phyloP scores from a whole-genome alignment of 1,284 basidiomycete species.

The Naganishia liquefaciens region DNA sequence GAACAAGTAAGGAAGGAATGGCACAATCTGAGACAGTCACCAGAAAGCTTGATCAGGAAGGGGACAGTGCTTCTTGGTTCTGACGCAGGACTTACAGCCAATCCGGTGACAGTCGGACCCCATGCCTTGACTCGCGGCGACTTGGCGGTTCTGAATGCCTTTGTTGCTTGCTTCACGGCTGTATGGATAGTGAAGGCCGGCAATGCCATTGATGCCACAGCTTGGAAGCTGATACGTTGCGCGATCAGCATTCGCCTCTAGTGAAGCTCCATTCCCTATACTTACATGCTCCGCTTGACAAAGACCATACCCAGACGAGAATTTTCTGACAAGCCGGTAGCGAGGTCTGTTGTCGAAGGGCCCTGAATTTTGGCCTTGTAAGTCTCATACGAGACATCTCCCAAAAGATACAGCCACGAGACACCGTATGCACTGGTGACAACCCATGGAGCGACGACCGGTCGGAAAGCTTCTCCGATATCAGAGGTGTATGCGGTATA shows the following conservation, averaged over 20 bases:
- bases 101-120: constrained; percentile 77
- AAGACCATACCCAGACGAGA: constrained; percentile 70
- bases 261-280: not conserved
- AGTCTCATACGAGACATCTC: constrained; percentile 87
- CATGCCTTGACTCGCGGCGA: constrained; percentile 68
- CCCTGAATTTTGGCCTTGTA: constrained; percentile 78
- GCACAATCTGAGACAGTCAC: constrained; percentile 58
- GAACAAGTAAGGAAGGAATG: constrained; percentile 76
- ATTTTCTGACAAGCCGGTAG: constrained; percentile 72
- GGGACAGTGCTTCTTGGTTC: not conserved
- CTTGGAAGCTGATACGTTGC: constrained; percentile 63
- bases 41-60: not conserved
- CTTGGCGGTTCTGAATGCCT: constrained; percentile 66
- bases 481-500: constrained; percentile 84
- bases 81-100: constrained; percentile 47
- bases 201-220: constrained; percentile 75
- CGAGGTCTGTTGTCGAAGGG: constrained; percentile 68
- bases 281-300: constrained; percentile 66
- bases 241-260: constrained; percentile 9
- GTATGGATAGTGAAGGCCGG: constrained; percentile 75
- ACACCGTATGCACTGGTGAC: constrained; percentile 70
- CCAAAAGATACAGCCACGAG: constrained; percentile 73
- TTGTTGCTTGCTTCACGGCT: constrained; percentile 74
- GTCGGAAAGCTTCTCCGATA: constrained; percentile 88
- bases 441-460: constrained; percentile 73